A percentile compares a stretch with the other conserved stretches of the same genome.
Conservation (phyloP, 305 asterid genomes). For the Fraxinus greggii region DNA sequence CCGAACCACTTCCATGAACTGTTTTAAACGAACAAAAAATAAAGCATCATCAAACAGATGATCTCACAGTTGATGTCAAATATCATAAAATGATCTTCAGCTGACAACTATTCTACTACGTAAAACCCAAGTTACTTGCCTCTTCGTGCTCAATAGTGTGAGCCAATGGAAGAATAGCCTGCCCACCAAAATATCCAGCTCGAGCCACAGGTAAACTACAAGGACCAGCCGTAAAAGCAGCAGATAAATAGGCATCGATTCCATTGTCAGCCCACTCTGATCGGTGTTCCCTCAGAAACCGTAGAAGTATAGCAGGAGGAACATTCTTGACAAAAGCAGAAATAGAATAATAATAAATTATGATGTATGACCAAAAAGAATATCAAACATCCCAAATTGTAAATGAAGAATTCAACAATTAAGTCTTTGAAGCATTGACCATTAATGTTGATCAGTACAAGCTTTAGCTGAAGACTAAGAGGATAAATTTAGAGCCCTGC, state of each 20-base stretch:
- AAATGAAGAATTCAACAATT: not conserved
- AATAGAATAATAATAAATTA: not conserved
- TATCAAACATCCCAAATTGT: not conserved
- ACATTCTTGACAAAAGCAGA: constrained; percentile 56
- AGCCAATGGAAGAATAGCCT: constrained; percentile 92
- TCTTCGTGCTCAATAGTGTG: constrained; percentile 95
- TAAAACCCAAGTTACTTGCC: constrained; percentile 38
- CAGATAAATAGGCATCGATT: constrained; percentile 86
- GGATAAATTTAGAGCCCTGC: not conserved
- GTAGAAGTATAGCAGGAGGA: constrained; percentile 82
- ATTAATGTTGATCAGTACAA: not conserved
- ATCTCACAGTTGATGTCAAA: not conserved
- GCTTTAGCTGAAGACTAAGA: not conserved
- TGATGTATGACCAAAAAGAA: not conserved
- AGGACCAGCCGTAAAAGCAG: constrained; percentile 80
- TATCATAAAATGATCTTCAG: not conserved
- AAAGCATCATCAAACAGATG: constrained; percentile 1
- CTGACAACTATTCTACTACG: not conserved
- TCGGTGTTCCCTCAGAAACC: constrained; percentile 91
- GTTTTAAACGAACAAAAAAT: constrained; percentile 9
- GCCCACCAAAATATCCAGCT: constrained; percentile 81
- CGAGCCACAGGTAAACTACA: constrained; percentile 68
- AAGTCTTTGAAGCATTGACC: not conserved
- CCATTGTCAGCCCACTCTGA: constrained; percentile 99
- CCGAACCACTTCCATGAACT: constrained; percentile 97